A percentile compares a stretch with the other conserved stretches of the same genome.
These are phyloP conservation scores for Mariannaea elegans DNA, from an alignment of 2,329 filamentous ascomycete species.

Conservation along the genomic window DNA sequence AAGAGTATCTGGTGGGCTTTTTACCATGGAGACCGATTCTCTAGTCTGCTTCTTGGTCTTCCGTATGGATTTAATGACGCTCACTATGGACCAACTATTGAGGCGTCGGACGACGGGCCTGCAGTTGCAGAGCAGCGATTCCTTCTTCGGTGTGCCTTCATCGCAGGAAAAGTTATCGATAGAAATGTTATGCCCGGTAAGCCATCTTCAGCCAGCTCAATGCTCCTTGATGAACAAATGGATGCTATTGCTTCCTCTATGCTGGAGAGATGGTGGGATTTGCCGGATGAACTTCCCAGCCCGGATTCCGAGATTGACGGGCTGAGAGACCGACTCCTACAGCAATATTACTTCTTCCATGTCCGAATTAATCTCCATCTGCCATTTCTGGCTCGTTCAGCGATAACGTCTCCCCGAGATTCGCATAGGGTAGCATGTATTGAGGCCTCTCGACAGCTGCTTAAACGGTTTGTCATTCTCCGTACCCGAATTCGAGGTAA, in stretches of 20 bases:
- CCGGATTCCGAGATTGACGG: conserved; percentile 38
- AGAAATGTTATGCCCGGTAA: conserved; percentile 42
- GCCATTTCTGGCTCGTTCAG: conserved; percentile 47
- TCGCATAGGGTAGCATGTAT: background rate
- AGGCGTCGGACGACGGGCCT: background rate
- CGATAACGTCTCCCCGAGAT: background rate
- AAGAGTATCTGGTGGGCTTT: conserved; percentile 33
- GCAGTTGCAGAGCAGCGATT: conserved; percentile 4
- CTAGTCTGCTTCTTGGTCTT: conserved; percentile 54
- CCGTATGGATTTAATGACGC: conserved; percentile 51
- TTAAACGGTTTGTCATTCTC: conserved; percentile 5
- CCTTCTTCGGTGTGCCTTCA: conserved; percentile 40
- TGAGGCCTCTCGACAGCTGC: conserved; percentile 4
- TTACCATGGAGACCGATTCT: conserved; percentile 49
- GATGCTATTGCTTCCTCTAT: conserved; percentile 43
- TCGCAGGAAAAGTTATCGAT: conserved; percentile 53
- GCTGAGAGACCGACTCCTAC: conserved; percentile 48
- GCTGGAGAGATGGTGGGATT: conserved; percentile 7
- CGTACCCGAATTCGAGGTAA: background rate
- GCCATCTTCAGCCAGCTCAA: background rate
- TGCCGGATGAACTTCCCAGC: background rate
- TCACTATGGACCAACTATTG: background rate
- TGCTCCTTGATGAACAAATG: conserved; percentile 40
- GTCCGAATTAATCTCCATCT: conserved; percentile 54
- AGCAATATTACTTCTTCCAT: conserved; percentile 43